These are phyloP conservation scores for Funneliformis mosseae DNA, from an alignment of 192 early-diverging fungal species.

Conservation along the genomic window DNA sequence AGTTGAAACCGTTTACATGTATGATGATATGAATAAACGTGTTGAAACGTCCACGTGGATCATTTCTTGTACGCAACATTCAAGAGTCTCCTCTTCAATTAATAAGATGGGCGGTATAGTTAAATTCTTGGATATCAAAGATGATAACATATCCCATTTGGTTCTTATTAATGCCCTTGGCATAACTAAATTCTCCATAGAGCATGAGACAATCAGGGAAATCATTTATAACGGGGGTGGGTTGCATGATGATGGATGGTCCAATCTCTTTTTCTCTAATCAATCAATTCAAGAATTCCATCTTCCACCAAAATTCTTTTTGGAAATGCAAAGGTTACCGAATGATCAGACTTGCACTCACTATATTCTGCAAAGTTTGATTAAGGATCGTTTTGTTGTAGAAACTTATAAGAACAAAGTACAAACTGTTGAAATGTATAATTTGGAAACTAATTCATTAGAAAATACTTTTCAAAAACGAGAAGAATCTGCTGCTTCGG, in stretches of 20 bases:
- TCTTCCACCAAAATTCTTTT: too few species aligned
- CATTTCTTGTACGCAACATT: background rate
- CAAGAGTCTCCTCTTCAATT: background rate
- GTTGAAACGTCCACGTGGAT: background rate
- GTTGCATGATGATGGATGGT: background rate
- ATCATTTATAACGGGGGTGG: background rate
- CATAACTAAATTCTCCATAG: background rate
- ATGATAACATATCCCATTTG: background rate
- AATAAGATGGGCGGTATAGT: background rate
- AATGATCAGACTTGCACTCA: too few species aligned
- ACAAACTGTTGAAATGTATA: background rate
- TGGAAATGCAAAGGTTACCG: too few species aligned
- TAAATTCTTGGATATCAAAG: background rate
- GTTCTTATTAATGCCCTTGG: background rate
- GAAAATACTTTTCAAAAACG: background rate
- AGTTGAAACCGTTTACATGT: too few species aligned
- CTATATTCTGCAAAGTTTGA: background rate
- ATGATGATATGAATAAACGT: too few species aligned
- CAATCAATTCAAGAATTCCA: background rate
- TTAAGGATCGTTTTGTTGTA: background rate
- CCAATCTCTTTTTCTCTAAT: background rate
- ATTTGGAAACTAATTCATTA: background rate
- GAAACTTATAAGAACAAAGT: background rate
- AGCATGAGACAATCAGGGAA: background rate
- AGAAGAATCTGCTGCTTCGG: background rate